These are phyloP conservation scores for Wickerhamiella brachini DNA, from an alignment of 805 yeast species.

Conservation along the genomic window DNA sequence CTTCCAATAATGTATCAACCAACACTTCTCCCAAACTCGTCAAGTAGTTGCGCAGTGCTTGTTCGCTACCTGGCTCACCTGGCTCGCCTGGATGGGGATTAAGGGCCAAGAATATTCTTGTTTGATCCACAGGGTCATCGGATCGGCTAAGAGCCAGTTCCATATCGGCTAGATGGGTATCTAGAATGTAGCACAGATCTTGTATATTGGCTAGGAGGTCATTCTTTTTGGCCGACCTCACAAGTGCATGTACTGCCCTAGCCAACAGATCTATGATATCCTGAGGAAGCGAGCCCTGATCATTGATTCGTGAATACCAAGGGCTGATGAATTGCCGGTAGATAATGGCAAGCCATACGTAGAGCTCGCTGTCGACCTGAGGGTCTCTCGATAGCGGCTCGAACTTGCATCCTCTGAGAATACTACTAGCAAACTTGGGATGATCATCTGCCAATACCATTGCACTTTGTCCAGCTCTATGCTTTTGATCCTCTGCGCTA, in stretches of 20 bases:
- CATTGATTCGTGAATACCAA: conserved; percentile 5
- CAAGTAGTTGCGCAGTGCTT: conserved; percentile 1
- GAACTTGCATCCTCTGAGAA: not conserved
- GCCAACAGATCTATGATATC: not conserved
- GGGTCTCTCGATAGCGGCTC: not conserved
- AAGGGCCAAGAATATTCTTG: not conserved
- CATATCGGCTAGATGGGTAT: not conserved
- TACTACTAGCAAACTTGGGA: not conserved
- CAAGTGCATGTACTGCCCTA: not conserved
- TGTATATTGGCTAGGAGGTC: not conserved
- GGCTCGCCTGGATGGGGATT: conserved; percentile 2
- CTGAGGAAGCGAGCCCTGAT: conserved; percentile 5
- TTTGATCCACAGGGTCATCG: not conserved
- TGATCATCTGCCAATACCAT: not conserved
- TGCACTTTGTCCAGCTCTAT: too few relatives aligned
- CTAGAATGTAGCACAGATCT: not conserved
- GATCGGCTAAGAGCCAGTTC: not conserved
- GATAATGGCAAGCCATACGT: conserved; percentile 4
- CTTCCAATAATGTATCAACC: not conserved
- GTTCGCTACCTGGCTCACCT: not conserved
- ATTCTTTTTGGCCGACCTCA: not conserved
- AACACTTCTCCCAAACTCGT: not conserved
- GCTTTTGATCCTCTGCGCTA: too few relatives aligned
- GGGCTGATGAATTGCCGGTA: conserved; percentile 5
- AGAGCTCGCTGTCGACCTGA: conserved; percentile 3